Conservation (phyloP, 202 grass and related monocot species). For the Digitaria exilis region DNA sequence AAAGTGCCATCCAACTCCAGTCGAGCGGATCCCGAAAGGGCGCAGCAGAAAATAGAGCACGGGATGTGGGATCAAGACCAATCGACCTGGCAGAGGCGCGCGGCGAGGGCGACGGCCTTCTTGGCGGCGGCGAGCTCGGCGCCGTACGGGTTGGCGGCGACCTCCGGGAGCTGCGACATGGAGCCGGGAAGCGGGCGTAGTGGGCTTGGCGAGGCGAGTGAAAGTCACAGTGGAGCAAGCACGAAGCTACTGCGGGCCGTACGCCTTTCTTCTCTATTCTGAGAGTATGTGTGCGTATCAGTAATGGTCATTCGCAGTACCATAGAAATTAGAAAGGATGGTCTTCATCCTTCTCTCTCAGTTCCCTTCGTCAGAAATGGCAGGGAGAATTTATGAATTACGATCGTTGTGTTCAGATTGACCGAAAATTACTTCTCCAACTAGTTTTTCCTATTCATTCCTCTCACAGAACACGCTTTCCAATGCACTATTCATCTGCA, state of each 20-base stretch:
- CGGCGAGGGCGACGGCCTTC: slow-evolving; percentile 76
- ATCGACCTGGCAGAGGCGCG: slow-evolving; percentile 77
- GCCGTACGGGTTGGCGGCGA: slow-evolving; percentile 48
- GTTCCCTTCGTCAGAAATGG: too few species aligned
- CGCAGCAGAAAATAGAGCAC: neutral
- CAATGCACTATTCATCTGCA: too few species aligned
- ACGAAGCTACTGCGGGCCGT: neutral
- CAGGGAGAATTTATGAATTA: too few species aligned
- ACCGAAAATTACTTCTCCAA: too few species aligned
- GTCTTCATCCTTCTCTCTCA: too few species aligned
- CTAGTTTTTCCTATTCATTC: too few species aligned
- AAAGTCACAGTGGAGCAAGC: neutral
- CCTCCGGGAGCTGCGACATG: slow-evolving; percentile 38
- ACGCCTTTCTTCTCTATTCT: too few species aligned
- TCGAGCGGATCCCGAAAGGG: neutral
- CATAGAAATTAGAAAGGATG: too few species aligned
- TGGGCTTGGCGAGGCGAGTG: neutral
- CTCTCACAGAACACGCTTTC: too few species aligned
- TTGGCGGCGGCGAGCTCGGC: slow-evolving; percentile 85
- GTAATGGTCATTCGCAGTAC: too few species aligned
- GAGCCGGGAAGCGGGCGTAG: neutral
- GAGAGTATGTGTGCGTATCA: too few species aligned
- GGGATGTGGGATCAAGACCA: neutral
- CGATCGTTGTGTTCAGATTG: too few species aligned
- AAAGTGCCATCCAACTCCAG: neutral